phyloP scores from a whole-genome alignment of 495 filamentous ascomycete genomes.

The Tetracladium setigerum region DNA sequence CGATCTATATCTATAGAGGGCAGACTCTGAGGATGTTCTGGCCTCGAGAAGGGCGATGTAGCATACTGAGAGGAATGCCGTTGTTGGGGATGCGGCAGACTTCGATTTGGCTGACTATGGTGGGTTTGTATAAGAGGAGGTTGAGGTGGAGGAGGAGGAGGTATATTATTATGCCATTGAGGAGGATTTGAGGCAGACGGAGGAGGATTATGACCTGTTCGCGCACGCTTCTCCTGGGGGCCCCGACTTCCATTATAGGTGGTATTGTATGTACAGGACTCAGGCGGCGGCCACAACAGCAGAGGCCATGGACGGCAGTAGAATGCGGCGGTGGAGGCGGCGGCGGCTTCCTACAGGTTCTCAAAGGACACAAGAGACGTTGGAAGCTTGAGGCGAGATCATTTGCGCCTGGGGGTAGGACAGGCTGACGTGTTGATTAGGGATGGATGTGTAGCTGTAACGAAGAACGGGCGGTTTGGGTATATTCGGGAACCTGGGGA shows the following conservation, averaged over 20 bases:
- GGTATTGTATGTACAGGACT: no score
- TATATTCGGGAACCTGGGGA: not conserved
- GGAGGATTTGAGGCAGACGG: constrained; percentile 15
- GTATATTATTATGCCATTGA: constrained; percentile 10
- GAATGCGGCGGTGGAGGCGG: constrained; percentile 8
- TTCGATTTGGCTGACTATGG: no score
- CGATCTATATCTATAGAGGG: no score
- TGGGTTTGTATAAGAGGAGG: no score
- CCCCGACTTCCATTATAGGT: no score
- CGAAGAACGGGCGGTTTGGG: constrained; percentile 6
- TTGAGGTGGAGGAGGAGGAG: constrained; percentile 6
- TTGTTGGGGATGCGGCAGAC: no score
- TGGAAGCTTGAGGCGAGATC: constrained; percentile 15
- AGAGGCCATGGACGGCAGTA: constrained; percentile 23
- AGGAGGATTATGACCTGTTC: constrained; percentile 15
- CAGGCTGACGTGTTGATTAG: constrained; percentile 20
- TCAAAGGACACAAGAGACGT: constrained; percentile 16
- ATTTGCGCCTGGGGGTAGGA: constrained; percentile 18
- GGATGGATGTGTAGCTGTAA: constrained; percentile 9
- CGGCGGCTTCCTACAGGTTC: constrained; percentile 21
- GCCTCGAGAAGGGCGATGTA: no score
- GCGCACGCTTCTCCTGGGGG: constrained; percentile 9
- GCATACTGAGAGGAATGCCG: no score
- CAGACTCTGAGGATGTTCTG: no score
- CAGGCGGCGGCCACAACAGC: constrained; percentile 14